Conservation (phyloP, 106 monocot genomes). For the Apostasia shenzhenica region DNA sequence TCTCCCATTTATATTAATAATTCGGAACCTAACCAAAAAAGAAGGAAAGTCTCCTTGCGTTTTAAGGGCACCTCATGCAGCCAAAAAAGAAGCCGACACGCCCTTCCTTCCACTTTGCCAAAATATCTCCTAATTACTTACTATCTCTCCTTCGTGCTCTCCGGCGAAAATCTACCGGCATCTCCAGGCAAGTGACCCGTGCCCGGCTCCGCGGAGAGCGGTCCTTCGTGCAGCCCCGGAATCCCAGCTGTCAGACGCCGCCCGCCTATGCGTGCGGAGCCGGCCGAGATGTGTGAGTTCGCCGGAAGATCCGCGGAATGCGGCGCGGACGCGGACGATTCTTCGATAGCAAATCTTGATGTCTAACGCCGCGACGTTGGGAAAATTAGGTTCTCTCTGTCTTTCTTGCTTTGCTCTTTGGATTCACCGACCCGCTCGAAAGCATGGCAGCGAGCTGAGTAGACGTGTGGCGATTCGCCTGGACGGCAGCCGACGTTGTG, state of each 20-base stretch:
- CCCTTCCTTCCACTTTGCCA: not conserved
- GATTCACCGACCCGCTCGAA: not conserved
- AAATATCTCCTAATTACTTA: no score
- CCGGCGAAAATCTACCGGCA: not conserved
- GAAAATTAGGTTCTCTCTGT: no score
- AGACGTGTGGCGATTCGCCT: not conserved
- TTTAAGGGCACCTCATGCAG: not conserved
- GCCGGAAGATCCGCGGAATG: not conserved
- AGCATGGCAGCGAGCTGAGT: not conserved
- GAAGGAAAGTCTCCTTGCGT: not conserved
- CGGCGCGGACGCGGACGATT: not conserved
- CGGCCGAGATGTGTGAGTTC: not conserved
- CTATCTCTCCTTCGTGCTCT: not conserved
- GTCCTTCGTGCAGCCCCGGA: not conserved
- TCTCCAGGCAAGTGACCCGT: not conserved
- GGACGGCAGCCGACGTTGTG: not conserved
- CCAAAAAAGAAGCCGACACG: not conserved
- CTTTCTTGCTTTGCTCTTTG: not conserved
- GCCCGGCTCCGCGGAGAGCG: no score
- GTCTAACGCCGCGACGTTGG: not conserved
- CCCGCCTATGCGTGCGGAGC: not conserved
- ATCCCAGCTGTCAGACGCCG: not conserved
- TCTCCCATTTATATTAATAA: no score
- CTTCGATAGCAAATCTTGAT: not conserved
- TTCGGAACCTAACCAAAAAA: not conserved